phyloP scores from a whole-genome alignment of 352 stramenopile genomes.

The Pythium aristosporum region DNA sequence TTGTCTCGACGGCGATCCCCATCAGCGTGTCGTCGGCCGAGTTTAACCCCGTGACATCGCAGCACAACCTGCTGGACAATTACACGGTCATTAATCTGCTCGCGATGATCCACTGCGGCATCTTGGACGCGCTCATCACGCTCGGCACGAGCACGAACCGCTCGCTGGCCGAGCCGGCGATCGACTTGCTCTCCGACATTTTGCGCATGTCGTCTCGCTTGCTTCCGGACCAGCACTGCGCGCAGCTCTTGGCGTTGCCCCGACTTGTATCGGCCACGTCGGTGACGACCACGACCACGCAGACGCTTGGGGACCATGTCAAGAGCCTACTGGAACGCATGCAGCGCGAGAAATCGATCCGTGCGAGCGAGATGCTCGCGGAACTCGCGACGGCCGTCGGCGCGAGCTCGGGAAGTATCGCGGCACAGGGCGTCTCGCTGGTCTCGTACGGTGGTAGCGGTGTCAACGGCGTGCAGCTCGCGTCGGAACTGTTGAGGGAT shows the following conservation, averaged over 20 bases:
- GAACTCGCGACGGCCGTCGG: constrained; percentile 80
- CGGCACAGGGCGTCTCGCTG: constrained; percentile 64
- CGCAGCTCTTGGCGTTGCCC: constrained; percentile 71
- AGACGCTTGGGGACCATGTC: constrained; percentile 63
- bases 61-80: constrained; percentile 86
- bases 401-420: constrained; percentile 70
- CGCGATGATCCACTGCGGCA: constrained; percentile 84
- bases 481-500: constrained; percentile 82
- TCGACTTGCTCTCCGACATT: constrained; percentile 81
- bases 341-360: constrained; percentile 85
- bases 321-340: constrained; percentile 74
- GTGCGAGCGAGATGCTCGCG: constrained; percentile 80
- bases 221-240: constrained; percentile 84
- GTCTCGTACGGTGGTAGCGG: constrained; percentile 80
- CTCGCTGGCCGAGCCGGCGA: constrained; percentile 76
- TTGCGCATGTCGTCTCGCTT: constrained; percentile 80
- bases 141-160: constrained; percentile 72
- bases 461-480: constrained; percentile 86
- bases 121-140: constrained; percentile 83
- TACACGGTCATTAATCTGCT: constrained; percentile 87
- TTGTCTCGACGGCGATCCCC: constrained; percentile 47
- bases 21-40: constrained; percentile 73
- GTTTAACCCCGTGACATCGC: constrained; percentile 52
- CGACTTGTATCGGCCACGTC: constrained; percentile 81
- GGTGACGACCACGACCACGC: constrained; percentile 66